Evolutionary conservation across 1,284 basidiomycete genomes (phyloP).

Genomic region (Cutaneotrichosporon sp.): DNA sequence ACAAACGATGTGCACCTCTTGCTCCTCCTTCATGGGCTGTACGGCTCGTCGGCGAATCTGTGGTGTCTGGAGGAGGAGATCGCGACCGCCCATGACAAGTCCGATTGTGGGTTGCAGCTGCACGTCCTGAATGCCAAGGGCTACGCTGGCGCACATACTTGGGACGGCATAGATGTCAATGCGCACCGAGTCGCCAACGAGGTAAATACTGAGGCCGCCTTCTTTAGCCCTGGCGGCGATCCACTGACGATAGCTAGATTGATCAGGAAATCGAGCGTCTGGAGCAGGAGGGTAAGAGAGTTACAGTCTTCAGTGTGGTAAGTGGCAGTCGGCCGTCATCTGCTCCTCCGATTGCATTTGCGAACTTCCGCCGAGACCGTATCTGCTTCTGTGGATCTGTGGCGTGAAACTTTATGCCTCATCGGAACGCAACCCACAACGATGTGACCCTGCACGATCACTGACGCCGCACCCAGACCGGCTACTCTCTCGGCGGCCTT

Average conservation of each 20-base stretch:
- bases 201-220: constrained; percentile 17
- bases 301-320: constrained; percentile 39
- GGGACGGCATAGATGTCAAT: constrained; percentile 49
- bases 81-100: background rate
- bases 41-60: constrained; percentile 39
- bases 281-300: constrained; percentile 28
- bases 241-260: constrained; percentile 19
- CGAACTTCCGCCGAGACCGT: too few relatives aligned
- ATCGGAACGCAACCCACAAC: background rate
- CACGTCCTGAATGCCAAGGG: constrained; percentile 25
- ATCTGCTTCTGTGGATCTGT: too few relatives aligned
- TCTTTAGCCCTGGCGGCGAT: too few relatives aligned
- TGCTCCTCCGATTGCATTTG: too few relatives aligned
- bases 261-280: constrained; percentile 37
- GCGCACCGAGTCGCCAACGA: constrained; percentile 35
- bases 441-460: too few relatives aligned
- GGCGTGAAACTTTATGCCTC: background rate
- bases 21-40: constrained; percentile 46
- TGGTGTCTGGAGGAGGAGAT: constrained; percentile 35
- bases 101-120: constrained; percentile 13
- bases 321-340: too few relatives aligned
- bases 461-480: constrained; percentile 24
- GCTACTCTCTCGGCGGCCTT: constrained; percentile 46
- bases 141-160: constrained; percentile 38
- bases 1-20: constrained; percentile 34